Evolutionary conservation across 1,139 yeast species (phyloP).

Genomic region (Protomyces arabidopsidicola): DNA sequence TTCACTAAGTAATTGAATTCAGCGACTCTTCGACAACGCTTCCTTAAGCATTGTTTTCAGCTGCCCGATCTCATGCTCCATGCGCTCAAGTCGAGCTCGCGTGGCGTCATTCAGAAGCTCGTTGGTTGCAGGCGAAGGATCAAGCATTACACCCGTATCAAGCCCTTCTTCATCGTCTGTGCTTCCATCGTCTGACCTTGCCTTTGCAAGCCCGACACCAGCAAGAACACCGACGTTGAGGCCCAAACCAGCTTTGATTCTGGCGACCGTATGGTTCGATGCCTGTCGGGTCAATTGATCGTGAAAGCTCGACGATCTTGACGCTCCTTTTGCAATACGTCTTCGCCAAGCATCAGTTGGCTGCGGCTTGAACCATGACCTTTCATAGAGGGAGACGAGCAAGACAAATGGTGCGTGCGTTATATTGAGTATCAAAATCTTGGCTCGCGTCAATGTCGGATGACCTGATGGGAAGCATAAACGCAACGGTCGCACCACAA

Average conservation of each 20-base stretch:
- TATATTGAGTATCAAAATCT: conserved; percentile 35
- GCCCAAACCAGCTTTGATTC: background rate
- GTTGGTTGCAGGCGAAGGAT: background rate
- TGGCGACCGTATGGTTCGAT: background rate
- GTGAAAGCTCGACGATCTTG: background rate
- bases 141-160: conserved; percentile 21
- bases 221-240: background rate
- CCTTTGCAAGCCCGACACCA: background rate
- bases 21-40: background rate
- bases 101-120: background rate
- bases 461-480: conserved; percentile 35
- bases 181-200: background rate
- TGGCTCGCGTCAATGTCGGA: conserved; percentile 34
- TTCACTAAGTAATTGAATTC: background rate
- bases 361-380: conserved; percentile 4
- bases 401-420: conserved; percentile 40
- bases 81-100: background rate
- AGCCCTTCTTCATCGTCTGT: conserved; percentile 23
- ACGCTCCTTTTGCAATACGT: background rate
- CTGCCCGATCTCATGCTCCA: background rate
- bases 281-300: background rate
- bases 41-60: background rate
- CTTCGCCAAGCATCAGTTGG: conserved; percentile 3
- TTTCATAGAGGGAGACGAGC: conserved; percentile 36
- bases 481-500: conserved; percentile 38